Percentiles rank a stretch among this genome's conserved stretches.
Evolutionary conservation across 345 rosid species (phyloP).

Genomic region (Excoecaria cochinchinensis): DNA sequence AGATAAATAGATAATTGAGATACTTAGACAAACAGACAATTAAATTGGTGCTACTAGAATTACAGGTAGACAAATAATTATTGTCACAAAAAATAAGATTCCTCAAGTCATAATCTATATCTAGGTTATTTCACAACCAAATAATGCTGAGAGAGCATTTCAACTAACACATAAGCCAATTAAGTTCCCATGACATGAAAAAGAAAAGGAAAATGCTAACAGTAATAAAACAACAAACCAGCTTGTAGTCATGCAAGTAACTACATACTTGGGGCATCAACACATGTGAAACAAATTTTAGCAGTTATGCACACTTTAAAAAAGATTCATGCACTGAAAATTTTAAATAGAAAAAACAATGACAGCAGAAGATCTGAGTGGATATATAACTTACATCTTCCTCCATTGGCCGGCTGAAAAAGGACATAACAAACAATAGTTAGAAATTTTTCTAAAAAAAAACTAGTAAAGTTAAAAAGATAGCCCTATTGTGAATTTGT

Average conservation of each 20-base stretch:
- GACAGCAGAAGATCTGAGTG: not conserved
- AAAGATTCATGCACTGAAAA: not conserved
- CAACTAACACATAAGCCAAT: no score
- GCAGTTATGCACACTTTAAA: not conserved
- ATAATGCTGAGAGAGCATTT: no score
- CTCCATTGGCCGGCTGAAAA: constrained; percentile 24
- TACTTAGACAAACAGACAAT: not conserved
- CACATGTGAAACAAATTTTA: not conserved
- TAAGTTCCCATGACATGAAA: no score
- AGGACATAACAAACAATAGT: not conserved
- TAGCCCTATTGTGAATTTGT: not conserved
- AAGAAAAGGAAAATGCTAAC: no score
- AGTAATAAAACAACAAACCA: no score
- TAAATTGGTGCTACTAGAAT: not conserved
- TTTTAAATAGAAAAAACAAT: not conserved
- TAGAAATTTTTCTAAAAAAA: not conserved
- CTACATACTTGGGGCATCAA: not conserved
- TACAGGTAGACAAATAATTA: not conserved
- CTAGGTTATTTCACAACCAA: no score
- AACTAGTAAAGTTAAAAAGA: not conserved
- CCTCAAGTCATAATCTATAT: no score
- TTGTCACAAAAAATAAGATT: no score
- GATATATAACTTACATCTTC: constrained; percentile 20
- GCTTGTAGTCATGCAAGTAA: not conserved
- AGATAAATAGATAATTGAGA: not conserved